A percentile compares a stretch with the other conserved stretches of the same genome.
Conservation (phyloP, 129 eudicot species). For the carrot (Daucus carota) region DH1_v3.0 NC_030385.2:39794001-39794500, state of each 20-base stretch:
- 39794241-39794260: neutral
- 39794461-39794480: neutral
- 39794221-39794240: neutral
- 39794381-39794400: neutral
- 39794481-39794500: neutral
- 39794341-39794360: neutral
- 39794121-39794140: neutral
- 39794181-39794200: neutral
- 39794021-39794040: constrained; percentile 25
- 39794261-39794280: no score
- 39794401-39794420: neutral
- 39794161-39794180: neutral
- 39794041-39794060: constrained; percentile 24
- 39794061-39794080: constrained; percentile 12
- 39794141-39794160: neutral
- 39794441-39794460: neutral
- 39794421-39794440: neutral
- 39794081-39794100: constrained; percentile 7
- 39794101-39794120: constrained; percentile 8
- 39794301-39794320: neutral
- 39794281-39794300: neutral
- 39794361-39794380: neutral
- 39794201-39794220: neutral
- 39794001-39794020: constrained; percentile 29
- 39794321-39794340: neutral